These are phyloP conservation scores for Candida montana DNA, from an alignment of 805 yeast genomes.

Conservation along the genomic window DNA sequence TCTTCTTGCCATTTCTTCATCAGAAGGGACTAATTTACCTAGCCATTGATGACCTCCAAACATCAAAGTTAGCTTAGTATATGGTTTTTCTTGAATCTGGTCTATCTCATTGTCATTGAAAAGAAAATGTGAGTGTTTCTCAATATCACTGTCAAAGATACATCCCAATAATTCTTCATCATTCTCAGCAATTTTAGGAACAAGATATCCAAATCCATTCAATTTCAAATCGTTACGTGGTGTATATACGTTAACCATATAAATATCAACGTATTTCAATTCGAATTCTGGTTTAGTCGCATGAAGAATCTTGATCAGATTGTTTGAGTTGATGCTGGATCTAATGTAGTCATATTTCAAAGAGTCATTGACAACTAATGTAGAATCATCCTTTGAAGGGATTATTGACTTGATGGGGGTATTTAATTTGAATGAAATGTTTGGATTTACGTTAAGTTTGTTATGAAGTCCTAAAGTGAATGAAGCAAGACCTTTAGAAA, in stretches of 20 bases:
- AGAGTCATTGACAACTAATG: slow-evolving; percentile 4
- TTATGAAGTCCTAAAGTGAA: slow-evolving; percentile 42
- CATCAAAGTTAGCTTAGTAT: slow-evolving; percentile 82
- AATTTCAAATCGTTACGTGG: slow-evolving; percentile 39
- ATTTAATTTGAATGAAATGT: slow-evolving; percentile 36
- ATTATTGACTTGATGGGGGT: slow-evolving; percentile 17
- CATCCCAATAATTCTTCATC: slow-evolving; percentile 70
- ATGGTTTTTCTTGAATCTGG: slow-evolving; percentile 26
- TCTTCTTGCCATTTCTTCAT: slow-evolving; percentile 21
- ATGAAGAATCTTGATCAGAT: slow-evolving; percentile 25
- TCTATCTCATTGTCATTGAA: slow-evolving; percentile 13
- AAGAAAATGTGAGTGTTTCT: slow-evolving; percentile 42
- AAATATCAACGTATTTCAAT: slow-evolving; percentile 35
- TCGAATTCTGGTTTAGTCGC: slow-evolving; percentile 7
- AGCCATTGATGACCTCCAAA: slow-evolving; percentile 64
- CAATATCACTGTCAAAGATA: slow-evolving; percentile 85
- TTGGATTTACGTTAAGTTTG: slow-evolving; percentile 32
- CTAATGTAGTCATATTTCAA: slow-evolving; percentile 49
- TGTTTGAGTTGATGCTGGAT: slow-evolving; percentile 47
- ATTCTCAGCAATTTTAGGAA: slow-evolving; percentile 51
- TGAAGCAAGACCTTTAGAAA: slow-evolving; percentile 51
- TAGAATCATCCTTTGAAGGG: background rate
- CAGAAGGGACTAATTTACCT: slow-evolving; percentile 2
- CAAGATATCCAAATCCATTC: slow-evolving; percentile 83
- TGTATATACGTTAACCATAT: slow-evolving; percentile 64